Base-by-base conservation (phyloP, 345 rosid genomes). In the Bruguiera gymnorhiza region DNA sequence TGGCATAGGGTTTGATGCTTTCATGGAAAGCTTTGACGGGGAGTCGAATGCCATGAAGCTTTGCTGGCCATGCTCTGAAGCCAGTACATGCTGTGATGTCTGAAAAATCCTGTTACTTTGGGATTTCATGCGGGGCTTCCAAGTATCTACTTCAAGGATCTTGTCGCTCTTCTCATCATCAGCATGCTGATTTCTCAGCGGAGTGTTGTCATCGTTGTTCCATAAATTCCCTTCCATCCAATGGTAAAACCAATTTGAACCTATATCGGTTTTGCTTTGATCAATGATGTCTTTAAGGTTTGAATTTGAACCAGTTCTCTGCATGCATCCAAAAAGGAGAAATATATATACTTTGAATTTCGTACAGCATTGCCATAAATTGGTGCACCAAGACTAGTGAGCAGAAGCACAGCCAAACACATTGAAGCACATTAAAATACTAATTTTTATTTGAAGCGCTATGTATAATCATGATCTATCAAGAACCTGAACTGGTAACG, bases 161-260 rank as follows among this genome's bases (percentile, higher is more conserved):
- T 77, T 77, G 73, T 77, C 80, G 6, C 53, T 72, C 68, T 53
- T 77, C 48, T 72, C 76, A 37, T 77, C 76, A 24, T 77, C 80
- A 53, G 68, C 65, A 36, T 53, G 65, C 21, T 52, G 70, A 46
- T 53, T 77, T 79, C 75, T 74, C 43, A 30, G 54, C 24, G 74
- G 58, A 68, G 72, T 78, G 48, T 46, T 73, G 19, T 70, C 71
- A 9, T 65, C 57, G 66, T 76, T 76, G 64, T 79, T 83, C 89
- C 83, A 66, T 31, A 78, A 71, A 46, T 69, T 83, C 60, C 86
- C 96, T 63, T 93, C 91, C 86, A 86, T 91, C 94, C 98, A 93
- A 6, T 69, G 86, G 70, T 87, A 92, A 68, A 93, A 79, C 88
- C 97, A 86, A 71, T 83, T 83, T 5, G 89, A 75, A 59, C 85